Conservation (phyloP, 2,329 filamentous ascomycete species). For the Neobulgaria alba region DNA sequence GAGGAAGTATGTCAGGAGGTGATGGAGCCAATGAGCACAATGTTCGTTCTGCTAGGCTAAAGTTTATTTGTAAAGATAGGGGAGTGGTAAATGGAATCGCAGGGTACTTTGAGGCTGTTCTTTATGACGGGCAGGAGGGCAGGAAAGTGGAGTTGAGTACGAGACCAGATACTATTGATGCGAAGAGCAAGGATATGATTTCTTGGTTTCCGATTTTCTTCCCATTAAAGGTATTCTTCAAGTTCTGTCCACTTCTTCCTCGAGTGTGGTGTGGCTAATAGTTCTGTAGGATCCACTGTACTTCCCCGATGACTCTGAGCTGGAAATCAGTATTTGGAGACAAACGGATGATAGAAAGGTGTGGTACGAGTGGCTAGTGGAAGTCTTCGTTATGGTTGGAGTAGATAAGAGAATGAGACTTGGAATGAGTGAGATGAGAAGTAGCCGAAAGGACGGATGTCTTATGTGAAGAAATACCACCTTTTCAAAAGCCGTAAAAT, state of each 20-base stretch:
- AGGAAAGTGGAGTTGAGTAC: slow-evolving; percentile 79
- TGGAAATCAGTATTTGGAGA: slow-evolving; percentile 91
- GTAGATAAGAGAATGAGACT: slow-evolving; percentile 56
- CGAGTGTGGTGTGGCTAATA: slow-evolving; percentile 14
- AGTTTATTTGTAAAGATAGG: slow-evolving; percentile 68
- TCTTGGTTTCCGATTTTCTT: slow-evolving; percentile 99
- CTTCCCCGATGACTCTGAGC: slow-evolving; percentile 73
- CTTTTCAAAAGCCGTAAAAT: too few relatives aligned
- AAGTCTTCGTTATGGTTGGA: slow-evolving; percentile 63
- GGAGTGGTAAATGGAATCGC: slow-evolving; percentile 86
- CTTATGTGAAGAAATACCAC: slow-evolving; percentile 52
- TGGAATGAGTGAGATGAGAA: slow-evolving; percentile 57
- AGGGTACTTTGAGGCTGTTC: slow-evolving; percentile 94
- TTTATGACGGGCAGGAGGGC: slow-evolving; percentile 54
- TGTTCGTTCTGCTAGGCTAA: slow-evolving; percentile 65
- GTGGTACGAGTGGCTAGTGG: slow-evolving; percentile 98
- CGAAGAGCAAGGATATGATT: slow-evolving; percentile 95
- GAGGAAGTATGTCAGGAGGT: slow-evolving; percentile 64
- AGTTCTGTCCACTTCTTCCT: background rate
- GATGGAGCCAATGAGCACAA: slow-evolving; percentile 90
- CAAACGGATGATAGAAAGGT: slow-evolving; percentile 92
- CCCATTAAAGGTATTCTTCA: slow-evolving; percentile 72
- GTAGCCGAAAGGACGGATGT: slow-evolving; percentile 60
- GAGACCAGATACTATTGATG: slow-evolving; percentile 82
- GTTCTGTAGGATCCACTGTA: slow-evolving; percentile 68